Conservation (phyloP, 768 basidiomycete species). For the Russula emetica region DNA sequence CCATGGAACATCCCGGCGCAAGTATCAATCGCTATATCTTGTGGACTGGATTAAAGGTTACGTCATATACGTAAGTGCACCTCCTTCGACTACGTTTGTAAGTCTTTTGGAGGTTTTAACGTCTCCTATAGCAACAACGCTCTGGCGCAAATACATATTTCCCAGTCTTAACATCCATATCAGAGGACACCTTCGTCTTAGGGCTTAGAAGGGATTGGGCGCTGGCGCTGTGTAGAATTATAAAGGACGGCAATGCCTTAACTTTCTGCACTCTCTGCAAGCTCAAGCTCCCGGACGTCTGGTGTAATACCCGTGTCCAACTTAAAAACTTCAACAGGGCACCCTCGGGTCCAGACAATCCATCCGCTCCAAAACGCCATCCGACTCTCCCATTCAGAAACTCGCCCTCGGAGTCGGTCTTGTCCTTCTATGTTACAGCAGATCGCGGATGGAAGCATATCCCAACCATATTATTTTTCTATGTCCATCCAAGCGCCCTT, state of each 20-base stretch:
- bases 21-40: slow-evolving; percentile 12
- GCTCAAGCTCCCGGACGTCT: slow-evolving; percentile 13
- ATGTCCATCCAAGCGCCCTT: slow-evolving; percentile 4
- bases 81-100: too few relatives aligned
- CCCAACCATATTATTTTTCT: slow-evolving; percentile 3
- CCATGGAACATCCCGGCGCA: neutral
- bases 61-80: slow-evolving; percentile 8
- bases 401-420: slow-evolving; percentile 12
- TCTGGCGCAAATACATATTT: slow-evolving; percentile 3
- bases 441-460: neutral
- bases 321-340: neutral
- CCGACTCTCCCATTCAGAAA: slow-evolving; percentile 17
- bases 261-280: slow-evolving; percentile 12
- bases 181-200: slow-evolving; percentile 6
- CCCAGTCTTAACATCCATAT: slow-evolving; percentile 15
- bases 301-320: neutral
- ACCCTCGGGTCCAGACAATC: neutral
- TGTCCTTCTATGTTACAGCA: slow-evolving; percentile 6
- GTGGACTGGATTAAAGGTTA: slow-evolving; percentile 13
- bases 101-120: neutral
- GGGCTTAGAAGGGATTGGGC: slow-evolving; percentile 18
- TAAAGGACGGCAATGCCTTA: neutral
- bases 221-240: slow-evolving; percentile 13
- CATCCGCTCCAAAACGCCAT: neutral
- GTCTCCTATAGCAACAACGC: slow-evolving; percentile 5